Conservation (phyloP, 768 basidiomycete species). For the Sporobolomyces phaffii region DNA sequence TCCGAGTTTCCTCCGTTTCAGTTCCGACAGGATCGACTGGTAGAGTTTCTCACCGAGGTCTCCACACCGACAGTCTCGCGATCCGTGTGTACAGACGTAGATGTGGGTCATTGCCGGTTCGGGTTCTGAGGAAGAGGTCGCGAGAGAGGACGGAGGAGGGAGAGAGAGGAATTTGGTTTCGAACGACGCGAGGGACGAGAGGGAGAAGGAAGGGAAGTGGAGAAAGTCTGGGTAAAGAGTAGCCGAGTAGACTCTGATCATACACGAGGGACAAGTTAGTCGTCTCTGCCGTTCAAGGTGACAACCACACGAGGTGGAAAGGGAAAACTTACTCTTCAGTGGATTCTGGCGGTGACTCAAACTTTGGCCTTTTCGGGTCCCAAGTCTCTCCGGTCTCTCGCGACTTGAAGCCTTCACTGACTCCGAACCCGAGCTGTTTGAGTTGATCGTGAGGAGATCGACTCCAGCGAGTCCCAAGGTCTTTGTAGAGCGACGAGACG, state of each 20-base stretch:
- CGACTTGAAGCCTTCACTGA: conserved; percentile 2
- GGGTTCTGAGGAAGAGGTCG: neutral
- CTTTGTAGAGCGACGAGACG: conserved; percentile 27
- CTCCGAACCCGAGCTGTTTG: conserved; percentile 12
- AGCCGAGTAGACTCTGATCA: conserved; percentile 25
- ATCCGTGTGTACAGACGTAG: conserved; percentile 44
- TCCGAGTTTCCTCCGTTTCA: conserved; percentile 20
- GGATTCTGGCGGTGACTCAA: conserved; percentile 22
- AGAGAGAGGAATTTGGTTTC: neutral
- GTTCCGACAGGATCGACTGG: conserved; percentile 29
- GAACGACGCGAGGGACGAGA: conserved; percentile 22
- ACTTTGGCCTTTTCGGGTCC: conserved; percentile 14
- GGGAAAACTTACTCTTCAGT: conserved; percentile 9
- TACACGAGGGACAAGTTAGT: neutral
- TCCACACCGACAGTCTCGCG: conserved; percentile 43
- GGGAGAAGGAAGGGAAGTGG: conserved; percentile 2
- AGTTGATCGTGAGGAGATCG: neutral
- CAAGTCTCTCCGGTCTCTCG: neutral
- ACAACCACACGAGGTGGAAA: no score
- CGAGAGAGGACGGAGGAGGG: neutral
- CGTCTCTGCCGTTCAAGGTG: neutral
- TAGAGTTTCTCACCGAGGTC: conserved; percentile 42
- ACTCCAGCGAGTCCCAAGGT: conserved; percentile 18
- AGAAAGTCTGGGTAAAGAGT: conserved; percentile 37
- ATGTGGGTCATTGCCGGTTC: conserved; percentile 36